A percentile compares a stretch with the other conserved stretches of the same genome.
These are phyloP conservation scores for Gyromitra esculenta DNA, from an alignment of 2,329 filamentous ascomycete species.

Conservation along the genomic window DNA sequence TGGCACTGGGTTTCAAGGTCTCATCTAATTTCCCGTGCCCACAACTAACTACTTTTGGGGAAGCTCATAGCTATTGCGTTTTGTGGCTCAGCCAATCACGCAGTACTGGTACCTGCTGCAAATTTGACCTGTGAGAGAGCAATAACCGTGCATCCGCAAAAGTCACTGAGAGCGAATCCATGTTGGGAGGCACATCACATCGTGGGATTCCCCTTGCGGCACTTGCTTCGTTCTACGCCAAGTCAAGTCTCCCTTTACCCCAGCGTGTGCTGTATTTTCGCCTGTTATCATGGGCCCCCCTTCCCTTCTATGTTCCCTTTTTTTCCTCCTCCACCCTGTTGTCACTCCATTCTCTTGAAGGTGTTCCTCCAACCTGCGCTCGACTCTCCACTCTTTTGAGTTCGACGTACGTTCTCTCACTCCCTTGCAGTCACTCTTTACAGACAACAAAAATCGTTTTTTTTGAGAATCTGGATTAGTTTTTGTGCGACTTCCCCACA, in stretches of 20 bases:
- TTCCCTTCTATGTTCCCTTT: slow-evolving; percentile 36
- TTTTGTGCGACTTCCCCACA: slow-evolving; percentile 17
- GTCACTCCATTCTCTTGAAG: slow-evolving; percentile 40
- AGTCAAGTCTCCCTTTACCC: slow-evolving; percentile 4
- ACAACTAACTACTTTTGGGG: slow-evolving; percentile 27
- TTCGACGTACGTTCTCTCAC: slow-evolving; percentile 25
- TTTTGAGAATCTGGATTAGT: slow-evolving; percentile 7
- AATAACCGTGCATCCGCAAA: slow-evolving; percentile 21
- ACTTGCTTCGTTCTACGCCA: slow-evolving; percentile 8
- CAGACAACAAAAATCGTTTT: slow-evolving; percentile 9
- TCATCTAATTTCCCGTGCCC: slow-evolving; percentile 39
- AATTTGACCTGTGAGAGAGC: slow-evolving; percentile 10
- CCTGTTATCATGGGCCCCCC: slow-evolving; percentile 41
- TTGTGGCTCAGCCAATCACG: slow-evolving; percentile 28
- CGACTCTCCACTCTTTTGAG: slow-evolving; percentile 50
- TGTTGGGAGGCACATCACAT: slow-evolving; percentile 40
- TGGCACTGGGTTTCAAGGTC: slow-evolving; percentile 29
- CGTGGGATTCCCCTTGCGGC: slow-evolving; percentile 43
- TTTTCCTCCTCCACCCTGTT: slow-evolving; percentile 26
- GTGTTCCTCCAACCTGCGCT: slow-evolving; percentile 32
- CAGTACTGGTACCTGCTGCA: slow-evolving; percentile 16
- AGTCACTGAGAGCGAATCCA: slow-evolving; percentile 20
- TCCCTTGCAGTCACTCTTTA: slow-evolving; percentile 36
- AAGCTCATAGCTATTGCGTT: slow-evolving; percentile 35
- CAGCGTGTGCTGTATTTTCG: slow-evolving; percentile 20